These are phyloP conservation scores for Thuidium tamariscinum DNA, from an alignment of 225 moss, liverwort and hornwort genomes.

Conservation along the genomic window DNA sequence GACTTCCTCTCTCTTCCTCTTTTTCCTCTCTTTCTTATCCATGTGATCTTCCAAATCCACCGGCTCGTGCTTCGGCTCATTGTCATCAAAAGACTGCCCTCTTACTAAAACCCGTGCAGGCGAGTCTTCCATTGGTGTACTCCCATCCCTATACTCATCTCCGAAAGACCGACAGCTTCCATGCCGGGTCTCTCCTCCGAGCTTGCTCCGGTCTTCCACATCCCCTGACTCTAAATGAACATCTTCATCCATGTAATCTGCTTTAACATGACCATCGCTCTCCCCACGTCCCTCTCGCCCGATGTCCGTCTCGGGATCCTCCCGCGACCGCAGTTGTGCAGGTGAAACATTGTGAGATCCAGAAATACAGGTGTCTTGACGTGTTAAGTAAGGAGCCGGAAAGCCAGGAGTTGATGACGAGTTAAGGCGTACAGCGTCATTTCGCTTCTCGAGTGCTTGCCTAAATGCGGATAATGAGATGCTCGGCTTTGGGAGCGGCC, in stretches of 20 bases:
- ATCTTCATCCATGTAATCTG: constrained; percentile 43
- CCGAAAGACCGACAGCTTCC: constrained; percentile 7
- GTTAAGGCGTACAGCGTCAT: constrained; percentile 37
- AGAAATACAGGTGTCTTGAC: constrained; percentile 32
- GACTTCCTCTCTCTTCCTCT: constrained; percentile 67
- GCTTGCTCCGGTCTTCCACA: constrained; percentile 25
- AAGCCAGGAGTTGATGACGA: background rate
- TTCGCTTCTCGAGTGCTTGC: constrained; percentile 56
- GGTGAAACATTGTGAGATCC: constrained; percentile 41
- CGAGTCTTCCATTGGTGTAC: constrained; percentile 13
- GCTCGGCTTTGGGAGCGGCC: constrained; percentile 68
- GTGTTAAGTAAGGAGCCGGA: constrained; percentile 13
- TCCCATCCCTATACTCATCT: constrained; percentile 25
- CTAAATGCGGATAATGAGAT: constrained; percentile 65
- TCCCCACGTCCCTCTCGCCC: constrained; percentile 47
- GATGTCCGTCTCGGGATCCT: constrained; percentile 33
- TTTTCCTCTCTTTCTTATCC: constrained; percentile 55
- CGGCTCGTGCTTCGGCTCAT: constrained; percentile 6
- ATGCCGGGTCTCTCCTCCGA: constrained; percentile 6
- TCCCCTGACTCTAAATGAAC: constrained; percentile 23
- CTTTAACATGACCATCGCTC: constrained; percentile 32
- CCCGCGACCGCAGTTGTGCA: constrained; percentile 12
- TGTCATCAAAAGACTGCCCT: constrained; percentile 6
- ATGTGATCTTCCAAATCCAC: constrained; percentile 19
- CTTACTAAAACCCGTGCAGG: background rate